Conservation (phyloP, 2,329 filamentous ascomycete genomes). For the Akanthomyces uredinophilus region DNA sequence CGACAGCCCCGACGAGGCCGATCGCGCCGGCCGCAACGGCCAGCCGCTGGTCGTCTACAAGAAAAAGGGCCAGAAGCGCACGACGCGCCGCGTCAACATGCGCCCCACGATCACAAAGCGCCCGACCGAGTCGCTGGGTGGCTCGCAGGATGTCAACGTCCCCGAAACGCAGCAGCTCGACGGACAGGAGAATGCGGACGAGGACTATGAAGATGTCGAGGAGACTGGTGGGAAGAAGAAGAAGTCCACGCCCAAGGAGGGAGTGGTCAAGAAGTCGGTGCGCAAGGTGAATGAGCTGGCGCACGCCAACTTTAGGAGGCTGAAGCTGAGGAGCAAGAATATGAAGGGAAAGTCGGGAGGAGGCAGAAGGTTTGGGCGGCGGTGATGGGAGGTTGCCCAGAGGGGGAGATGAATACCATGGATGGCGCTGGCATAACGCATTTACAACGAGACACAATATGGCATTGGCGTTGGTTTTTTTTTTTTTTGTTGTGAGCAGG, state of each 20-base stretch:
- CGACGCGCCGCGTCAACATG: conserved; percentile 65
- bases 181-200: conserved; percentile 15
- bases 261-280: conserved; percentile 44
- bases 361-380: conserved; percentile 31
- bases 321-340: conserved; percentile 60
- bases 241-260: conserved; percentile 29
- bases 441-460: background rate
- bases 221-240: conserved; percentile 26
- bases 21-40: conserved; percentile 49
- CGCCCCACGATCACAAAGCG: conserved; percentile 47
- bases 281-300: conserved; percentile 61
- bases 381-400: background rate
- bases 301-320: conserved; percentile 60
- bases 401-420: background rate
- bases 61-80: conserved; percentile 80
- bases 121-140: conserved; percentile 28
- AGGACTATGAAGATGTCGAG: conserved; percentile 5
- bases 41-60: conserved; percentile 63
- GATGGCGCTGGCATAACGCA: background rate
- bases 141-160: conserved; percentile 30
- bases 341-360: conserved; percentile 47
- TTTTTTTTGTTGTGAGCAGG: background rate
- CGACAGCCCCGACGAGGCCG: conserved; percentile 48
- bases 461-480: background rate
- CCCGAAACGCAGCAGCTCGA: conserved; percentile 25